These are phyloP conservation scores for Oryza rufipogon DNA, from an alignment of 176 grass and related monocot genomes.

Conservation along the genomic window DNA sequence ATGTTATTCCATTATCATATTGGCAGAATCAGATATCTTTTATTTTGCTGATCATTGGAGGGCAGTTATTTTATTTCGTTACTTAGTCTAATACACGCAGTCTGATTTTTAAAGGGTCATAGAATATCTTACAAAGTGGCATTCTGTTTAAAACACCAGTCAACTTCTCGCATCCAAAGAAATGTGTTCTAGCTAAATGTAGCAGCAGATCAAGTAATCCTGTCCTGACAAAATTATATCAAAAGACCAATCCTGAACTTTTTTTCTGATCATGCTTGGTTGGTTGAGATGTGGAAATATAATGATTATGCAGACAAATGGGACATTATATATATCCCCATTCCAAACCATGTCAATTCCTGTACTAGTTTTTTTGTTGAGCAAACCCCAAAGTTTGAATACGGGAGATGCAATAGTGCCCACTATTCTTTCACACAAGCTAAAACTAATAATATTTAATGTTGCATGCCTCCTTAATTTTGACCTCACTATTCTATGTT, in stretches of 20 bases:
- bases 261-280: slow-evolving; percentile 7
- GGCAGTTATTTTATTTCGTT: slow-evolving; percentile 4
- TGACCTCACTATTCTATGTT: slow-evolving; percentile 32
- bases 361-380: not conserved
- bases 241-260: not conserved
- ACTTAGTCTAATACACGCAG: slow-evolving; percentile 11
- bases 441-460: slow-evolving; percentile 7
- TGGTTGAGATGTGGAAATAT: slow-evolving; percentile 17
- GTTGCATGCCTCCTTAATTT: slow-evolving; percentile 2
- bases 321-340: not conserved
- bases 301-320: slow-evolving; percentile 20
- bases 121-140: slow-evolving; percentile 21
- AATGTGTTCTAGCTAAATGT: not conserved
- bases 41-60: slow-evolving; percentile 1
- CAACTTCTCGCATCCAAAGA: not conserved
- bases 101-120: not conserved
- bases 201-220: slow-evolving; percentile 6
- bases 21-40: not conserved
- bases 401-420: not conserved
- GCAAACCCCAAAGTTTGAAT: not conserved
- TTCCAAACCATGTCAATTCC: not conserved
- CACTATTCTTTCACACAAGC: not conserved
- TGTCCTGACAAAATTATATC: not conserved
- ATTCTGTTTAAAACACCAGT: slow-evolving; percentile 28
- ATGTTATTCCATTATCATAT: slow-evolving; percentile 6